Percentiles rank a stretch among this genome's conserved stretches.
These are phyloP conservation scores for Nakataea oryzae DNA, from an alignment of 2,329 filamentous ascomycete species.

Conservation along the genomic window DNA sequence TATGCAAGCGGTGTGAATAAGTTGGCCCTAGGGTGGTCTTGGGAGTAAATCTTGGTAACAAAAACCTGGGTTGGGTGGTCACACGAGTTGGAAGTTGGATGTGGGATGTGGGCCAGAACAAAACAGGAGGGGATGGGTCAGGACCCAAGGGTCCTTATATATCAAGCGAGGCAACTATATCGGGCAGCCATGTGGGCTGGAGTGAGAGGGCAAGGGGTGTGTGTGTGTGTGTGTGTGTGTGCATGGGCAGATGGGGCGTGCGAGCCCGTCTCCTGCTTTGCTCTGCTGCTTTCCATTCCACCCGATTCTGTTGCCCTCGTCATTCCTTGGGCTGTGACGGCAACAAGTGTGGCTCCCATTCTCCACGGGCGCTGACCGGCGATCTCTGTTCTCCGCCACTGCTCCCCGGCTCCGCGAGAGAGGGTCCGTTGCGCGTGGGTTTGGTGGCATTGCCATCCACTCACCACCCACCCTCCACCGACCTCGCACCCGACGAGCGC, in stretches of 20 bases:
- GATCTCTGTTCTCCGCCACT: neutral
- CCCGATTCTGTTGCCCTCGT: neutral
- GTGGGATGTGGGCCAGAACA: neutral
- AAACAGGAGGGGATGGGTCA: neutral
- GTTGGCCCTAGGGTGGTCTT: neutral
- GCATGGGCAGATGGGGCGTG: neutral
- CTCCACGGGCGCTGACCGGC: neutral
- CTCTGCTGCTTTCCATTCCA: neutral
- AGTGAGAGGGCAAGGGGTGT: neutral
- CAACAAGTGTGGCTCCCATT: neutral
- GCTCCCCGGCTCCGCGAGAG: neutral
- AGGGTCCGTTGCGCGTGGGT: neutral
- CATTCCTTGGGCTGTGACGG: neutral
- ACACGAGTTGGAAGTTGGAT: slow-evolving; percentile 1
- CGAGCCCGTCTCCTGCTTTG: neutral
- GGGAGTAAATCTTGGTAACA: neutral
- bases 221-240: neutral
- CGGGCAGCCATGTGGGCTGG: neutral
- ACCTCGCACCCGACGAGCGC: neutral
- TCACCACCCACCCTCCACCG: neutral
- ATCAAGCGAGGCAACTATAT: neutral
- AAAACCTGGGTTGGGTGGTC: neutral
- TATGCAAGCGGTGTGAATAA: neutral
- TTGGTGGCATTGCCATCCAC: neutral
- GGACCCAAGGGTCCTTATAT: slow-evolving; percentile 3